Base-by-base conservation (phyloP, 495 filamentous ascomycete species). In the Lasiosphaeria hispida region DNA sequence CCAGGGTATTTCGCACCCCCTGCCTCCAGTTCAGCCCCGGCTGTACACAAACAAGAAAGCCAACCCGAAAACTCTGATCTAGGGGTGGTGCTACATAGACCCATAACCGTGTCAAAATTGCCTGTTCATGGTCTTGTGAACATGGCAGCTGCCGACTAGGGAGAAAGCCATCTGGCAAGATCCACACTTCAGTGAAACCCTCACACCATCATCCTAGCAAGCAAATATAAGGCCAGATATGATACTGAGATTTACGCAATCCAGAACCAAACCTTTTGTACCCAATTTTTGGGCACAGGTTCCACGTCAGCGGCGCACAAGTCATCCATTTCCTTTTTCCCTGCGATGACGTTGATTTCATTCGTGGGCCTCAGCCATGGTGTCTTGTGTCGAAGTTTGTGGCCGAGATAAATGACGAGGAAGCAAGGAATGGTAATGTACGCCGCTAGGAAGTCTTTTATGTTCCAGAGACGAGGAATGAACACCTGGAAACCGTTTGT, bases 281-380 rank as follows among this genome's bases (percentile, higher is more conserved):
- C 0, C 62, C 65, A 68, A 44, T 76, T 79, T 62, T 61, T 71
- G 10, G 75, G 68, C 36, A 73, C 66, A 3, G 67, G 71, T 36
- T 64, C 58, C 23, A 56, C 63, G 11, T 80, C 77, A 35, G 64
- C 58, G 17, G 69, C 72, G 19, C 68, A 69, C 41, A 78, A 53
- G 36, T 79, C 71, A 36, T 81, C 78, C 68, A 78, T 77, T 62
- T 79, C 78, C 65, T 75, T 75, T 69, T 77, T 79, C 3, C 78
- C 79, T 10, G 73, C 76, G 14, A 71, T 47, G 0, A 78, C 69
- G 60, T 82, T 77, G 8, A 82, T 69, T 2, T 78, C 62, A 30
- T 63, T 51, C 3, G 58, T 49, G 10, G 58, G 61, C 19, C 65
- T 73, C 1, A 54, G 53, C 6, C 70, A 66, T 7, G 64, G 66